Base-by-base conservation (phyloP, 805 yeast genomes). In the Yarrowia hollandica region DNA sequence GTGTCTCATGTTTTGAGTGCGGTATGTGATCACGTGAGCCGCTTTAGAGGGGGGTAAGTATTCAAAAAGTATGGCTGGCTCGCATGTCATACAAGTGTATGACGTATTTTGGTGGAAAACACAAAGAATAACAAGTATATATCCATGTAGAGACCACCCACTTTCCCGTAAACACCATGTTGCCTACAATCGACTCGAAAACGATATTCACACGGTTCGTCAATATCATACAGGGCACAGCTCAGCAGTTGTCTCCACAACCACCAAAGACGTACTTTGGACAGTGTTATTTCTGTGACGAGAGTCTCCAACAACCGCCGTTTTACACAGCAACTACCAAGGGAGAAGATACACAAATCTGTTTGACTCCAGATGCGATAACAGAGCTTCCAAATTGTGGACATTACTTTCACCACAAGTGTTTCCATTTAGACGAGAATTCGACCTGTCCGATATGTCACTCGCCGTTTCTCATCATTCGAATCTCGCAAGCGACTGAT, bases 301-400 rank as follows among this genome's bases (percentile, higher is more conserved):
- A 44, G 9, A 11, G 16, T 28, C 26, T 44, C 3, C 52, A 28
- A 9, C 14, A 19, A 2, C 52, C 52, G 8, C 52, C 52, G 3
- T 8, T n/a, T 1, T 44, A 44, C 35, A 12, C 22, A 1, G 31
- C 15, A 12, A 16, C 22, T 19, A 6, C 26, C 3, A 44, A 18
- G 3, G n/a, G 3, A 1, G 12, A 7, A 1, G n/a, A 10, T 5
- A 10, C 10, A 2, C 15, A 16, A 5, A 3, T 4, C 4, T 42
- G 22, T 16, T 21, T 23, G 3, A 41, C 48, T 15, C 48, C 48
- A 3, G 25, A 18, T 1, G 19, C 52, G 2, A 9, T 44, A 9
- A 30, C 35, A 3, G 14, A 44, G 25, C 34, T 44, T 18, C 52
- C 52, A 4, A 19, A 21, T 10, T 44, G 52, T n/a, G 52, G 52